A percentile compares a stretch with the other conserved stretches of the same genome.
Conservation (phyloP, 2,329 filamentous ascomycete species). For the Pseudogymnoascus sp. region DNA sequence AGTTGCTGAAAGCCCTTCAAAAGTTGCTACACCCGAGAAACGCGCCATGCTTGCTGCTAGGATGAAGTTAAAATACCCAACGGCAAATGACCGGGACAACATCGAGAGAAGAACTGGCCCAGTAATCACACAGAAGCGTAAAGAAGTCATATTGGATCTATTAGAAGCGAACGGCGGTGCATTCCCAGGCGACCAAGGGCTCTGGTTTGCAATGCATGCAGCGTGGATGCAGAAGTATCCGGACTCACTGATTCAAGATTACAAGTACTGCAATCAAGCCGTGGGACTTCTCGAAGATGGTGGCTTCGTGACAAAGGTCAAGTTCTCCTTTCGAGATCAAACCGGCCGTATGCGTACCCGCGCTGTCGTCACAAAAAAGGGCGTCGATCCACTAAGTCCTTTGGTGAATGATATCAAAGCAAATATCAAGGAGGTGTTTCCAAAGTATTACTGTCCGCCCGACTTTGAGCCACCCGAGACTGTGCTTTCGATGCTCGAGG, state of each 20-base stretch:
- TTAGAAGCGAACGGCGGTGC: constrained; percentile 19
- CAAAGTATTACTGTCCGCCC: constrained; percentile 23
- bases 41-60: constrained; percentile 2
- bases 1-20: neutral
- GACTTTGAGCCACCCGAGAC: constrained; percentile 19
- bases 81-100: constrained; percentile 3
- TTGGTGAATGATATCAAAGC: constrained; percentile 18
- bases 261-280: constrained; percentile 19
- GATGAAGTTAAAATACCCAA: neutral
- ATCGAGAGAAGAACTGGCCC: constrained; percentile 2
- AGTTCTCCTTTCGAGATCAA: constrained; percentile 15
- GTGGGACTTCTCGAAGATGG: constrained; percentile 20
- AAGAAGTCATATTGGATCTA: constrained; percentile 13
- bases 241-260: constrained; percentile 19
- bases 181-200: constrained; percentile 23
- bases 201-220: constrained; percentile 25
- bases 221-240: constrained; percentile 22
- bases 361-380: constrained; percentile 16
- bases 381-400: constrained; percentile 10
- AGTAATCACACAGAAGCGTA: constrained; percentile 10
- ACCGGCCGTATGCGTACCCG: constrained; percentile 13
- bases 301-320: constrained; percentile 14
- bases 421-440: constrained; percentile 17
- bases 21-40: neutral
- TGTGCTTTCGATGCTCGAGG: constrained; percentile 18